phyloP scores from a whole-genome alignment of 805 yeast genomes.

The Lipomyces japonicus region DNA sequence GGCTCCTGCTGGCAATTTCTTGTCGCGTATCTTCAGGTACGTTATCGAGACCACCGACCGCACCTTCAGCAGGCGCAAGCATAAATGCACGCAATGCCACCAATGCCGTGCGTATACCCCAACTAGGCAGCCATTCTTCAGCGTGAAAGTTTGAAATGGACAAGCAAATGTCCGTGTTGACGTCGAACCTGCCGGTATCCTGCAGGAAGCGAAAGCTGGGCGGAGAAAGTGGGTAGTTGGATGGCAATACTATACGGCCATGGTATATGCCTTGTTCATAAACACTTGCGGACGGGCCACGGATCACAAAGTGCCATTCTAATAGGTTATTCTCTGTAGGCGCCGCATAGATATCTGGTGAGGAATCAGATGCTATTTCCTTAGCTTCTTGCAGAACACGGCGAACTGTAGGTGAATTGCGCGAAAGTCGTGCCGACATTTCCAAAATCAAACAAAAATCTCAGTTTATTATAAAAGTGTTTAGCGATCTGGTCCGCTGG shows the following conservation, averaged over 20 bases:
- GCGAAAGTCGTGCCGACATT: background rate
- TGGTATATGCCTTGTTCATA: conserved; percentile 85
- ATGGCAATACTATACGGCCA: conserved; percentile 77
- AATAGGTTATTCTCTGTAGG: conserved; percentile 25
- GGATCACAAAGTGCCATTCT: conserved; percentile 82
- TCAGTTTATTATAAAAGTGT: too few species aligned
- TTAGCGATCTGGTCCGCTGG: too few species aligned
- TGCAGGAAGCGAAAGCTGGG: conserved; percentile 44
- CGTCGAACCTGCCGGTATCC: conserved; percentile 25
- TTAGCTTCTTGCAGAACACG: conserved; percentile 24
- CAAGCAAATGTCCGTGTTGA: conserved; percentile 23
- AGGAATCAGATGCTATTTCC: conserved; percentile 12
- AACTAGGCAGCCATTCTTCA: conserved; percentile 28
- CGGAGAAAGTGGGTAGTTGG: conserved; percentile 87
- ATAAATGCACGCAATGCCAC: conserved; percentile 24
- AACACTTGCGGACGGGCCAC: conserved; percentile 89
- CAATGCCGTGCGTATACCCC: conserved; percentile 27
- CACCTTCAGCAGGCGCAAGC: conserved; percentile 25
- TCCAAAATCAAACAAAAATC: too few species aligned
- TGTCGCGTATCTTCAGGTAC: conserved; percentile 21
- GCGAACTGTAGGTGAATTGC: conserved; percentile 16
- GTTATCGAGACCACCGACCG: conserved; percentile 24
- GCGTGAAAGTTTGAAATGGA: conserved; percentile 27
- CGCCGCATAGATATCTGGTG: conserved; percentile 20
- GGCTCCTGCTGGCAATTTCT: conserved; percentile 17